A percentile compares a stretch with the other conserved stretches of the same genome.
These are phyloP conservation scores for Thoreauomyces humboldtii DNA, from an alignment of 192 early-diverging fungal species.

Conservation along the genomic window DNA sequence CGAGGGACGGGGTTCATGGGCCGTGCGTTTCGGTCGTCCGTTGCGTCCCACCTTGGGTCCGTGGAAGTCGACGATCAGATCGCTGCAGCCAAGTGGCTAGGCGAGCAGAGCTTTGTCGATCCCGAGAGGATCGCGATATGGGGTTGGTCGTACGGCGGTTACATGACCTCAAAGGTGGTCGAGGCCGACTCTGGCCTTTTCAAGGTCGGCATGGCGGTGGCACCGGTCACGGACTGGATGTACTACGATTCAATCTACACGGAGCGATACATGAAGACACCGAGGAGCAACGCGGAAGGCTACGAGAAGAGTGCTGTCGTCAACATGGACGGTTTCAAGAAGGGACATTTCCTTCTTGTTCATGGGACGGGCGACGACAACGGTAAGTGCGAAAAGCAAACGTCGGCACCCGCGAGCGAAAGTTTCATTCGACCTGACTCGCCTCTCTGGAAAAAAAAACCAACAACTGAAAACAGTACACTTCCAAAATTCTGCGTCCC, in stretches of 20 bases:
- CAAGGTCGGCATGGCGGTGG: conserved; percentile 84
- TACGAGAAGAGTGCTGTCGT: conserved; percentile 74
- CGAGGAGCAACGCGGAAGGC: conserved; percentile 69
- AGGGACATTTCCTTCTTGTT: conserved; percentile 75
- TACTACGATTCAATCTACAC: conserved; percentile 88
- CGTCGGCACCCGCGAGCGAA: too few species aligned
- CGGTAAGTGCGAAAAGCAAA: conserved; percentile 38
- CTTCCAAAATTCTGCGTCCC: conserved; percentile 81
- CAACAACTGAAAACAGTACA: too few species aligned
- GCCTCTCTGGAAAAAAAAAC: too few species aligned
- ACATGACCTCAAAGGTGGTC: conserved; percentile 76
- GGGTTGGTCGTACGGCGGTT: conserved; percentile 98
- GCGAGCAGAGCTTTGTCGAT: conserved; percentile 73
- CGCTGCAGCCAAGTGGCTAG: conserved; percentile 71
- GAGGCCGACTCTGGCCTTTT: conserved; percentile 84
- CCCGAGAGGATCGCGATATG: conserved; percentile 79
- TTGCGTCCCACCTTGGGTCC: conserved; percentile 76
- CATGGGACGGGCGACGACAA: conserved; percentile 91
- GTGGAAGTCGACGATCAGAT: conserved; percentile 86
- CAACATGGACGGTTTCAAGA: conserved; percentile 79
- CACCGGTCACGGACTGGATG: conserved; percentile 93
- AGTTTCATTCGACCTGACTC: too few species aligned
- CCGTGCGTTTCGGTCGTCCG: conserved; percentile 70
- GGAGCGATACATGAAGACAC: conserved; percentile 95
- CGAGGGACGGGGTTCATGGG: conserved; percentile 89